Evolutionary conservation across 768 basidiomycete species (phyloP).

Genomic region (Chalciporus pseudorubinellus): DNA sequence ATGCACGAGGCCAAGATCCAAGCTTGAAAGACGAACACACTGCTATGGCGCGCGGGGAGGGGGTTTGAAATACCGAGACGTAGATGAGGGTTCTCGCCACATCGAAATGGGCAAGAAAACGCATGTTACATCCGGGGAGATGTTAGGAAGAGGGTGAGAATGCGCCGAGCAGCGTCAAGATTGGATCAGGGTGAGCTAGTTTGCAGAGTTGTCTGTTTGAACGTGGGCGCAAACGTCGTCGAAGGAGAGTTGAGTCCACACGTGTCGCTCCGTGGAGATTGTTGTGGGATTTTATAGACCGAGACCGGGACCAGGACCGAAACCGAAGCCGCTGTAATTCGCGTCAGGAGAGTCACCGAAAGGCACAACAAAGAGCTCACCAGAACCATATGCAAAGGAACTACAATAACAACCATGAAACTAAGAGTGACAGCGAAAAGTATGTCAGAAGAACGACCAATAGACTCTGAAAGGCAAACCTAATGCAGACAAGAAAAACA

Average conservation of each 20-base stretch:
- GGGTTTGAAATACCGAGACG: background rate
- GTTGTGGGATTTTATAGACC: constrained; percentile 9
- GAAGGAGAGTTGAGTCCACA: constrained; percentile 13
- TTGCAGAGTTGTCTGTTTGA: constrained; percentile 13
- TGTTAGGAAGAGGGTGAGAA: background rate
- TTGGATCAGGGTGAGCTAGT: constrained; percentile 10
- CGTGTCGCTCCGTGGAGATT: background rate
- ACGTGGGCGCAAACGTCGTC: constrained; percentile 6
- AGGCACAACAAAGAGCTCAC: background rate
- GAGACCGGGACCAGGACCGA: constrained; percentile 10
- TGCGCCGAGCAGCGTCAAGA: constrained; percentile 4
- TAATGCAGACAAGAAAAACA: background rate
- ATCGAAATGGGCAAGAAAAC: background rate
- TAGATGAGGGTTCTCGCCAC: background rate
- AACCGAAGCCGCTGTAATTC: background rate
- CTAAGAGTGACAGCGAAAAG: background rate
- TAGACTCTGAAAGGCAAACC: background rate
- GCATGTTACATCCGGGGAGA: constrained; percentile 6
- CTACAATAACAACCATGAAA: background rate
- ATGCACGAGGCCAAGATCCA: constrained; percentile 13
- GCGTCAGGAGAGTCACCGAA: background rate
- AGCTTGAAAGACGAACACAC: constrained; percentile 11
- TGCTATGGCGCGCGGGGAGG: background rate
- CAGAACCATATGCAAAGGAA: background rate
- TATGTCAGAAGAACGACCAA: background rate